Evolutionary conservation across 2,329 filamentous ascomycete genomes (phyloP), one percentile per base, ranked within the genome.

Genomic region (Sclerotiophoma versabilis): DNA sequence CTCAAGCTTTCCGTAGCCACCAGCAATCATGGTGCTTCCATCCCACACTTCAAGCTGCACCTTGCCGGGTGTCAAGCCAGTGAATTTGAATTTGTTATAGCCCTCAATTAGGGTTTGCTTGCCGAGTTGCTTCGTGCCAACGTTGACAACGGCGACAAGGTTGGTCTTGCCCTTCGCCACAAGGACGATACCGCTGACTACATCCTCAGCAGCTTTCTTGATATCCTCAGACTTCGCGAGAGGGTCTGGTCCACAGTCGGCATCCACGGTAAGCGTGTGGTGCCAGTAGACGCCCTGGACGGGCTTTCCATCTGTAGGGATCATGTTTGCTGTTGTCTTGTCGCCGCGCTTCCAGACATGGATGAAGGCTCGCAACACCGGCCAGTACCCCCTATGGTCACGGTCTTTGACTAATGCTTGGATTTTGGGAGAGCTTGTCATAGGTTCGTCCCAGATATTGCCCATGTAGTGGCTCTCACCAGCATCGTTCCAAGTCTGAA

Each of bases 161-260:
- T 51, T 53, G 5, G 42, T 55, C 25, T 60, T 51, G 29, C 58
- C 64, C 44, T 58, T 48, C 2, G 56, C 36, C 4, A 59, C 57
- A 4, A 62, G 45, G 5, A 64, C n/a, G n/a, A 66, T 47, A 17
- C 49, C 55, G 5, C 37, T 57, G 4, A 63, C 55, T 2, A 45
- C 49, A 12, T 63, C 58, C 14, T 63, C 55, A 12, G 47, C 58
- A 30, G 41, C 51, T 1, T 12, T 48, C 7, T 32, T 26, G 8
- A 62, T 54, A 20, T 59, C 50, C 4, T 4, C 11, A 8, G 57
- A 57, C 27, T 81, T 2, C 52, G 57, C 2, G 68, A 81, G 49
- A 27, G 82, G 12, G 79, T 79, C 4, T 74, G 77, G 17, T 79
- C 79, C 30, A 65, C 77, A 27, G 58, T 73, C 54, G 67, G 76